These are phyloP conservation scores for Aspergillus carbonarius DNA, from an alignment of 2,329 filamentous ascomycete genomes.

Conservation along the genomic window DNA sequence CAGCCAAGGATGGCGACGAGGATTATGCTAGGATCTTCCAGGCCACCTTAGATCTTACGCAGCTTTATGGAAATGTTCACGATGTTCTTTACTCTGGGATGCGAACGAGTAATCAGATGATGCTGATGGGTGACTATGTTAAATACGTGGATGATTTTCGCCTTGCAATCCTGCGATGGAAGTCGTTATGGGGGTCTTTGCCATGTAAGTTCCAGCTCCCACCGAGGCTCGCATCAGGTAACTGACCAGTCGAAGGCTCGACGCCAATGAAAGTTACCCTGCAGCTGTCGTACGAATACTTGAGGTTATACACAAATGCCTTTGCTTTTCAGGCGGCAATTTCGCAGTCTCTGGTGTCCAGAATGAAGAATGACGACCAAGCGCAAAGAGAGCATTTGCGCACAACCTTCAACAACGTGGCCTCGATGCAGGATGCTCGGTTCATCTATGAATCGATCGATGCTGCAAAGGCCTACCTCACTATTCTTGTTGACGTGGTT, in stretches of 20 bases:
- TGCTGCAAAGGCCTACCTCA: constrained; percentile 62
- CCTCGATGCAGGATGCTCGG: constrained; percentile 61
- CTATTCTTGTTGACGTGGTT: constrained; percentile 59
- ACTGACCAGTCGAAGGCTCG: constrained; percentile 49
- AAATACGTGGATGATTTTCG: constrained; percentile 75
- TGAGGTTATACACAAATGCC: constrained; percentile 71
- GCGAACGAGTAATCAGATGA: constrained; percentile 66
- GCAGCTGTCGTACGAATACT: constrained; percentile 69
- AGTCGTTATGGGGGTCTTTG: constrained; percentile 66
- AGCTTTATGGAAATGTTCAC: constrained; percentile 71
- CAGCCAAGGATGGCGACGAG: constrained; percentile 59
- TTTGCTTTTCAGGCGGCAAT: constrained; percentile 74
- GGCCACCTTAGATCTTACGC: constrained; percentile 68
- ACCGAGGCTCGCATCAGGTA: not conserved
- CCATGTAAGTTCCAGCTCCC: constrained; percentile 50
- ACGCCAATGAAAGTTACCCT: constrained; percentile 66
- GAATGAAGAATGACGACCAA: constrained; percentile 36
- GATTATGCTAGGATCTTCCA: constrained; percentile 69
- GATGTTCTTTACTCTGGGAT: constrained; percentile 72
- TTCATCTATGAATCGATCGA: constrained; percentile 68
- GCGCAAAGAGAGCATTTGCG: constrained; percentile 42
- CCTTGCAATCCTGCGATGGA: constrained; percentile 67
- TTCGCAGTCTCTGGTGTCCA: constrained; percentile 49
- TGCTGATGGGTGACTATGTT: constrained; percentile 70
- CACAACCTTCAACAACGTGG: constrained; percentile 54